Evolutionary conservation across 768 basidiomycete species (phyloP).

Genomic region (Boletus pseudopeckii): DNA sequence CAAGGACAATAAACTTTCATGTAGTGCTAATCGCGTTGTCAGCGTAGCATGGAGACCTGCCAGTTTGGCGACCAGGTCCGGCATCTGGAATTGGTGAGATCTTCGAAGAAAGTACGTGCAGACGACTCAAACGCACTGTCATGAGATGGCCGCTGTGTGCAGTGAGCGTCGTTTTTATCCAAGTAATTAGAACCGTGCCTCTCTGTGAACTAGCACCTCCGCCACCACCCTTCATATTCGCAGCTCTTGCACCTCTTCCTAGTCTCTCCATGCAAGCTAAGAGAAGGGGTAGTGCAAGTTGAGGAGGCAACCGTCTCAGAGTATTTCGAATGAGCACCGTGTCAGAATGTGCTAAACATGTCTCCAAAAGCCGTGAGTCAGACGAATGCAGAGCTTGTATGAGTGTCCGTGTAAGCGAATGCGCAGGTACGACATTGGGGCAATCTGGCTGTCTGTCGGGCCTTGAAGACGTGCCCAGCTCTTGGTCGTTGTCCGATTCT

Average conservation of each 20-base stretch:
- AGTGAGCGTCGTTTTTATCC: slow-evolving; percentile 79
- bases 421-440: slow-evolving; percentile 59
- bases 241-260: slow-evolving; percentile 67
- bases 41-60: slow-evolving; percentile 82
- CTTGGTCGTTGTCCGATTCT: slow-evolving; percentile 47
- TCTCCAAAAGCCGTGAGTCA: slow-evolving; percentile 83
- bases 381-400: slow-evolving; percentile 96
- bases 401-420: slow-evolving; percentile 88
- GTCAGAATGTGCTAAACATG: slow-evolving; percentile 82
- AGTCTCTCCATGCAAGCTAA: slow-evolving; percentile 87
- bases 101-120: neutral
- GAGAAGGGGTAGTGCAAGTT: slow-evolving; percentile 81
- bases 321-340: slow-evolving; percentile 81
- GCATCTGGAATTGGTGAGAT: slow-evolving; percentile 56
- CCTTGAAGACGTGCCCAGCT: slow-evolving; percentile 30
- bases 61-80: slow-evolving; percentile 84
- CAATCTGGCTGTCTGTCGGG: slow-evolving; percentile 23
- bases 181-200: slow-evolving; percentile 64
- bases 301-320: slow-evolving; percentile 79
- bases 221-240: slow-evolving; percentile 73
- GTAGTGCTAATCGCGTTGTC: slow-evolving; percentile 72
- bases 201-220: slow-evolving; percentile 79
- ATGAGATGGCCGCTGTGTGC: slow-evolving; percentile 90
- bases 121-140: slow-evolving; percentile 60
- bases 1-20: slow-evolving; percentile 80